A percentile compares a stretch with the other conserved stretches of the same genome.
phyloP scores from a whole-genome alignment of 345 rosid species.

The Ceriops decandra region DNA sequence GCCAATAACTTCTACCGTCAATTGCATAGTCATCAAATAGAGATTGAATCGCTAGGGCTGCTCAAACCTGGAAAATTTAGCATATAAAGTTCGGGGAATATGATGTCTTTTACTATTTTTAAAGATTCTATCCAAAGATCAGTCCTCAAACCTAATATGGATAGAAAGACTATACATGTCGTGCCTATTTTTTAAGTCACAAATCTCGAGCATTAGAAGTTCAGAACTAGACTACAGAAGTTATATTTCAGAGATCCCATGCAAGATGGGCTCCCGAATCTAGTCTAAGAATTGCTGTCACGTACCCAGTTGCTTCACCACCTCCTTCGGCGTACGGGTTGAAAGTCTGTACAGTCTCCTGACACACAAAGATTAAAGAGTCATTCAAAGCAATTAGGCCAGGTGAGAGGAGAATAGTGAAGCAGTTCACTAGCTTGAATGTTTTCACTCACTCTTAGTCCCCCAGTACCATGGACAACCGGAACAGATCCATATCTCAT shows the following conservation, averaged over 20 bases:
- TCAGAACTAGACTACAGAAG: not conserved
- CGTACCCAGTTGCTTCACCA: constrained; percentile 88
- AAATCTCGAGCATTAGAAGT: not conserved
- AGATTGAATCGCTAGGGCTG: too few relatives aligned
- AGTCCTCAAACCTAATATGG: too few relatives aligned
- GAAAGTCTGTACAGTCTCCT: constrained; percentile 89
- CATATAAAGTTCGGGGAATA: too few relatives aligned
- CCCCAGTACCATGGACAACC: constrained; percentile 91
- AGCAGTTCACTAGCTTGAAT: not conserved
- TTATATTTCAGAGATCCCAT: not conserved
- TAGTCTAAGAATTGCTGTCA: constrained; percentile 5
- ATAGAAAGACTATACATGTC: too few relatives aligned
- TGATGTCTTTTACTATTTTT: too few relatives aligned
- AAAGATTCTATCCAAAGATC: too few relatives aligned
- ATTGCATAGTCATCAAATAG: too few relatives aligned
- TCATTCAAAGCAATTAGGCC: constrained; percentile 3
- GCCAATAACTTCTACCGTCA: too few relatives aligned
- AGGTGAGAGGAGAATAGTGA: not conserved
- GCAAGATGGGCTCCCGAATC: too few relatives aligned
- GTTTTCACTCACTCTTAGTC: constrained; percentile 68
- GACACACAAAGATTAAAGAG: constrained; percentile 14
- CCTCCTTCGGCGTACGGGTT: constrained; percentile 70
- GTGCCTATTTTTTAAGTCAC: too few relatives aligned
- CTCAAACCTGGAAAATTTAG: too few relatives aligned
- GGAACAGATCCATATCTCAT: constrained; percentile 97